Base-by-base conservation (phyloP, 2,329 filamentous ascomycete species). In the Bretziella fagacearum region DNA sequence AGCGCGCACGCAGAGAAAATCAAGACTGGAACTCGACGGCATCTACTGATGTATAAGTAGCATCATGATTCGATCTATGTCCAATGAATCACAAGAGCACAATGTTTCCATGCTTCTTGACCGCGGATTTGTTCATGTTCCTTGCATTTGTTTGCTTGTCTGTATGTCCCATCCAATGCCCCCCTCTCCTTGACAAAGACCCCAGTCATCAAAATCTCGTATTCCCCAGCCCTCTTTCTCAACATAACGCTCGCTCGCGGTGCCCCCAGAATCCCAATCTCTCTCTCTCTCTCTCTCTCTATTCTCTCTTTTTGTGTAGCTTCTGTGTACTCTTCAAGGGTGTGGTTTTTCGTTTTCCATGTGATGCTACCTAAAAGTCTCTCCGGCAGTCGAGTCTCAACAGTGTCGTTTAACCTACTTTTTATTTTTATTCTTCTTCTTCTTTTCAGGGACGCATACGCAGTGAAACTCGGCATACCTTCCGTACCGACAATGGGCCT, bases 141-240 rank as follows among this genome's bases (percentile, higher is more conserved):
- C n/a, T n/a, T n/a, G n/a, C n/a, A 18, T 22, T 20, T 18, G 35
- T 39, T 26, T 25, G 15, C 26, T 30, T 39, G 4, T n/a, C 15
- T 40, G 10, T n/a, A 27, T 15, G 17, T 37, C 33, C 22, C 33
- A 18, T 37, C 44, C 35, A 39, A 29, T 11, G 20, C 11, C 23
- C 44, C 26, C 33, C 32, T 36, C 30, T 23, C 32, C 44, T 20
- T 35, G 17, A 13, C 17, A n/a, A 10, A 17, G 27, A 39, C 46
- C 45, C 45, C 17, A 22, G 37, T 47, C 46, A 47, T 8, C 37
- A 47, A 39, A 47, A 47, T 18, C 46, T 47, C 46, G 46, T 47
- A 47, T 47, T 47, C 44, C 37, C 46, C 46, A 47, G 46, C 46
- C 46, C 46, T 43, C 37, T 47, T 42, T 47, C 32, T 23, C 37